Percentiles rank a stretch among this genome's conserved stretches.
phyloP scores from a whole-genome alignment of 108 stramenopile genomes.

The Nannochloropsis salina region DNA sequence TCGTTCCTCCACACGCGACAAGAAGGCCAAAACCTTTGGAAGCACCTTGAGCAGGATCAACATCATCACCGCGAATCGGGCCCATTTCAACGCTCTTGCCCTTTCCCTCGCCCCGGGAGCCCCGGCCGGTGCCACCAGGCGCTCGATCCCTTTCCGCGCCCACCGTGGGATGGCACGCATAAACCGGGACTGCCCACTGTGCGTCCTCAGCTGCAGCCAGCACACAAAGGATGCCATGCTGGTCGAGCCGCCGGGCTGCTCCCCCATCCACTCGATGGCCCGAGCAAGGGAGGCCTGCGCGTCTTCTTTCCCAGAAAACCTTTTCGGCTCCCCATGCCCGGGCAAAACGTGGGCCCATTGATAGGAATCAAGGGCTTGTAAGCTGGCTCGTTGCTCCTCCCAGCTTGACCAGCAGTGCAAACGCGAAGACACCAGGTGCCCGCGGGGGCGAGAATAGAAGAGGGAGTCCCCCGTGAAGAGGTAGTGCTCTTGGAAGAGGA shows the following conservation, averaged over 20 bases:
- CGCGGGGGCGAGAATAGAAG: not conserved
- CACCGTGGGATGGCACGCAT: not conserved
- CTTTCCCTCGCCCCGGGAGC: not conserved
- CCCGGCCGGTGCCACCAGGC: not conserved
- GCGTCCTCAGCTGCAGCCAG: not conserved
- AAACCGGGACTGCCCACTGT: not conserved
- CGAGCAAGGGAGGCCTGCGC: not conserved
- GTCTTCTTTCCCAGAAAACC: not conserved
- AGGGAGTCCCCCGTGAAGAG: conserved; percentile 14
- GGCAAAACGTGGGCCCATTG: not conserved
- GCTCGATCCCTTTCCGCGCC: not conserved
- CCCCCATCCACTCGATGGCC: not conserved
- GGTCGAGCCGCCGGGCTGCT: not conserved
- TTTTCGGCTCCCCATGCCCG: conserved; percentile 1
- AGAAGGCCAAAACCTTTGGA: not conserved
- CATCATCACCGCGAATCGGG: not conserved
- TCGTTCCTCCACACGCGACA: not conserved
- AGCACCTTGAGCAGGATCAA: not conserved
- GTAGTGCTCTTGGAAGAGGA: not conserved
- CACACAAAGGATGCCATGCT: not conserved
- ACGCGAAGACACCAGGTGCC: conserved; percentile 1
- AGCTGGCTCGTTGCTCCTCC: not conserved
- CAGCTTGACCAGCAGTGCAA: conserved; percentile 1
- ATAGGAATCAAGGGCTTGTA: not conserved
- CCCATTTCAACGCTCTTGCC: not conserved